Evolutionary conservation across 352 stramenopile species (phyloP).

Genomic region (Phytophthora vignae): DNA sequence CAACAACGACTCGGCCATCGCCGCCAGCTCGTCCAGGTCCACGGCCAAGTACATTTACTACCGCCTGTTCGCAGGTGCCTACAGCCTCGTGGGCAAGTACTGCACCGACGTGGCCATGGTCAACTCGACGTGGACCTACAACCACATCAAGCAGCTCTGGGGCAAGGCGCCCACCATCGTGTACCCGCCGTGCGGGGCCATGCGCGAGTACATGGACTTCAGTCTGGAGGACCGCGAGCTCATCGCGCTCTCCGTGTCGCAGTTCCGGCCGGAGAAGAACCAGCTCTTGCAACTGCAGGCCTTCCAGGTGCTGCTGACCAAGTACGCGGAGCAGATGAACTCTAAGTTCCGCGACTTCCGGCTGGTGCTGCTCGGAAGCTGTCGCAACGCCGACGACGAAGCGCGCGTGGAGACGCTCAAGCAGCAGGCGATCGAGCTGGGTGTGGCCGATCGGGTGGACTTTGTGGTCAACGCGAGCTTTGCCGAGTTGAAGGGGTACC

Average conservation of each 20-base stretch:
- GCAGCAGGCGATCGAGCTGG: conserved; percentile 78
- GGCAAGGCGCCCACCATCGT: conserved; percentile 78
- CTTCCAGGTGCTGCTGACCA: conserved; percentile 74
- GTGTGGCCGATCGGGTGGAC: conserved; percentile 84
- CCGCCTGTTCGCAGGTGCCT: conserved; percentile 93
- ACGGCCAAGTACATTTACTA: conserved; percentile 97
- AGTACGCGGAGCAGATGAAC: conserved; percentile 52
- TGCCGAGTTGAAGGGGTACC: conserved; percentile 88
- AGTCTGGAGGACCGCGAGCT: conserved; percentile 63
- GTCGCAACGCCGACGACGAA: conserved; percentile 94
- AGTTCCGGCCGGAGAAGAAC: conserved; percentile 99
- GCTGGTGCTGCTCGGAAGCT: conserved; percentile 97
- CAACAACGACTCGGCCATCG: conserved; percentile 94
- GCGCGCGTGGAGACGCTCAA: conserved; percentile 89
- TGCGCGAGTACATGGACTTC: conserved; percentile 80
- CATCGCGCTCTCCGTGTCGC: conserved; percentile 95
- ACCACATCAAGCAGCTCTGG: conserved; percentile 96
- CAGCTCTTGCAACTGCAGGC: conserved; percentile 95
- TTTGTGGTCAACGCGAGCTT: conserved; percentile 98
- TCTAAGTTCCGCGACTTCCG: conserved; percentile 76
- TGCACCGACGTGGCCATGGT: conserved; percentile 94
- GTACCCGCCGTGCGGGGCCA: conserved; percentile 96
- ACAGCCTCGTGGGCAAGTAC: conserved; percentile 90
- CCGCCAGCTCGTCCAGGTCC: conserved; percentile 81
- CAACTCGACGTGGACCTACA: conserved; percentile 98